Conservation (phyloP, 2,329 filamentous ascomycete species). For the Neopestalotiopsis clavispora region DNA sequence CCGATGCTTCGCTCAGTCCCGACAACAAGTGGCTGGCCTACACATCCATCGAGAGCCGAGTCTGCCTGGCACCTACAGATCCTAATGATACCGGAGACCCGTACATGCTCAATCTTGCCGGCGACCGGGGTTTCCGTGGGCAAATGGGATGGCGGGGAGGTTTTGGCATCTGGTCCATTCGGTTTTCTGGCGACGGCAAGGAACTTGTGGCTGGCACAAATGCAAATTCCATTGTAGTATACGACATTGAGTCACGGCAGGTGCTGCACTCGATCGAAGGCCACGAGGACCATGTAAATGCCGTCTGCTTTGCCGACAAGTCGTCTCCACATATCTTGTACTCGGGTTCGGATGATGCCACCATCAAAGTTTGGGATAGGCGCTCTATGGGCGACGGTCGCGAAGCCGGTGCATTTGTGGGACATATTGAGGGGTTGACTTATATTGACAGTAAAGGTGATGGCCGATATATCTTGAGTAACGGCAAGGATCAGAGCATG, state of each 20-base stretch:
- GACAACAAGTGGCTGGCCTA: slow-evolving; percentile 94
- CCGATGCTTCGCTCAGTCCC: slow-evolving; percentile 87
- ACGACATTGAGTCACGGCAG: slow-evolving; percentile 83
- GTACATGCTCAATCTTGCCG: slow-evolving; percentile 72
- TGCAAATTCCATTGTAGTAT: slow-evolving; percentile 80
- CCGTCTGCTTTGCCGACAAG: slow-evolving; percentile 92
- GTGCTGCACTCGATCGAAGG: slow-evolving; percentile 77
- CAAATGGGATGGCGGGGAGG: slow-evolving; percentile 36
- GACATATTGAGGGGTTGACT: slow-evolving; percentile 69
- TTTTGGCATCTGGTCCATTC: slow-evolving; percentile 83
- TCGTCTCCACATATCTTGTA: slow-evolving; percentile 92
- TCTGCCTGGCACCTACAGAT: slow-evolving; percentile 87
- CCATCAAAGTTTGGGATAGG: slow-evolving; percentile 95
- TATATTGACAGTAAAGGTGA: slow-evolving; percentile 75
- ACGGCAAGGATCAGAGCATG: slow-evolving; percentile 95
- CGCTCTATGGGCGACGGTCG: slow-evolving; percentile 87
- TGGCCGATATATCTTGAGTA: slow-evolving; percentile 84
- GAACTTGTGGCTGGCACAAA: slow-evolving; percentile 91
- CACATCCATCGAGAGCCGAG: slow-evolving; percentile 82
- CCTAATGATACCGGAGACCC: slow-evolving; percentile 82
- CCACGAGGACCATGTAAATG: slow-evolving; percentile 90
- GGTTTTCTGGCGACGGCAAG: slow-evolving; percentile 89
- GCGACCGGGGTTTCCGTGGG: slow-evolving; percentile 43
- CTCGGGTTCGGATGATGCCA: slow-evolving; percentile 92
- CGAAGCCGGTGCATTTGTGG: slow-evolving; percentile 68